Evolutionary conservation across 495 filamentous ascomycete genomes (phyloP), one percentile per base, ranked within the genome.

Genomic region (Aspergillus taichungensis): DNA sequence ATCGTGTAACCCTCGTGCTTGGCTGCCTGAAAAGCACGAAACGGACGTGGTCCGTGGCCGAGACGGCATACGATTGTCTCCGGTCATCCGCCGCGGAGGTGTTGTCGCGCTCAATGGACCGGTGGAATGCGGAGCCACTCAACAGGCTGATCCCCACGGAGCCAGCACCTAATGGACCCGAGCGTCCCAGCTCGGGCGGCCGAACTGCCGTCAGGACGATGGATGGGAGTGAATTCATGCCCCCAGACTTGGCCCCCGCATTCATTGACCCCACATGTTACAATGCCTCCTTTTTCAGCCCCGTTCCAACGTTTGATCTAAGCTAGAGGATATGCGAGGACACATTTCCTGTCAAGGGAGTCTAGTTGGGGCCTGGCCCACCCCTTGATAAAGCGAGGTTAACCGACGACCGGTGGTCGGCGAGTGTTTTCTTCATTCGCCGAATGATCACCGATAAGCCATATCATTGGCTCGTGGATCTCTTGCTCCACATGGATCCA

Each of bases 1-100:
- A 68, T 36, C 56, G 67, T n/a, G 63, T 70, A 0, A 62, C 57
- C 7, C 59, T 70, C 5, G 56, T 70, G 9, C 52, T 68, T 8
- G 67, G 67, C 2, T 67, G 62, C 37, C 42, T 70, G 30, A 70
- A 68, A 47, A 60, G 52, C 12, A 56, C 60, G 13, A 59, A 54
- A 14, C 47, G 55, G 8, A 68, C 59, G 3, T 70, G 67, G 67
- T 45, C 44, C 13, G 38, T 67, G 5, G 63, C 60, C 6, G 55
- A 64, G 14, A 40, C 50, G 5, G 53, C 64, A 1, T 63, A 65
- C 30, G 52, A 56, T 5, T 47, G 48, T 38, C 50, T 68, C 6
- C 49, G 63, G 27, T 45, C 46, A 0, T 60, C 62, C 7, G 65
- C 65, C n/a, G 57, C 61, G 6, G 59, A 67, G 11, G 55, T 55